Percentiles rank a stretch among this genome's conserved stretches.
Evolutionary conservation across 805 yeast species (phyloP).

Genomic region (Jamesozyma rosinii): DNA sequence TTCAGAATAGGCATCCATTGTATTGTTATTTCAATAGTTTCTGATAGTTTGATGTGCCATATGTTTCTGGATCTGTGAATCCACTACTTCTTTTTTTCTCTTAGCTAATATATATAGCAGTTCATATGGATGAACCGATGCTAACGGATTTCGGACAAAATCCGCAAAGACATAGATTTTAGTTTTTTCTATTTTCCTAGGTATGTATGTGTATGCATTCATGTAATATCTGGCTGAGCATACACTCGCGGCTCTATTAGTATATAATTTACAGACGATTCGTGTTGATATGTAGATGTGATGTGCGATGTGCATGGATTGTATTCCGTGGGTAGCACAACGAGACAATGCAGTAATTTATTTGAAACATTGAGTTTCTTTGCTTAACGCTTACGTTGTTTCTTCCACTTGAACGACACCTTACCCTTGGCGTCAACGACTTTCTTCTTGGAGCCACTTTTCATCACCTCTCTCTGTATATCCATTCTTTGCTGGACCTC

Average conservation of each 20-base stretch:
- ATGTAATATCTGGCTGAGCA: not conserved
- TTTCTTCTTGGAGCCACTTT: constrained; percentile 80
- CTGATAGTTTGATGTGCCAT: too few relatives aligned
- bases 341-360: not conserved
- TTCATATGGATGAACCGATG: too few relatives aligned
- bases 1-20: not conserved
- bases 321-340: not conserved
- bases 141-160: too few relatives aligned
- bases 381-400: constrained; percentile 48
- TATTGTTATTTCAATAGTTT: too few relatives aligned
- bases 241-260: not conserved
- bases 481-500: constrained; percentile 67
- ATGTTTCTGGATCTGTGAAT: too few relatives aligned
- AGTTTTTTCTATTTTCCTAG: not conserved
- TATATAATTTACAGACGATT: not conserved
- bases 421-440: constrained; percentile 56
- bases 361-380: not conserved
- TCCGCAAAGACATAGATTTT: too few relatives aligned
- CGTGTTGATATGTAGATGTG: not conserved
- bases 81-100: too few relatives aligned
- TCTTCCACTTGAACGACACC: constrained; percentile 75
- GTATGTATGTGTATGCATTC: not conserved
- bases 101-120: too few relatives aligned
- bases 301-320: not conserved
- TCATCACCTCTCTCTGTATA: constrained; percentile 77